phyloP scores from a whole-genome alignment of 75 land plant genomes.

The Pseudotsuga menziesii region DNA sequence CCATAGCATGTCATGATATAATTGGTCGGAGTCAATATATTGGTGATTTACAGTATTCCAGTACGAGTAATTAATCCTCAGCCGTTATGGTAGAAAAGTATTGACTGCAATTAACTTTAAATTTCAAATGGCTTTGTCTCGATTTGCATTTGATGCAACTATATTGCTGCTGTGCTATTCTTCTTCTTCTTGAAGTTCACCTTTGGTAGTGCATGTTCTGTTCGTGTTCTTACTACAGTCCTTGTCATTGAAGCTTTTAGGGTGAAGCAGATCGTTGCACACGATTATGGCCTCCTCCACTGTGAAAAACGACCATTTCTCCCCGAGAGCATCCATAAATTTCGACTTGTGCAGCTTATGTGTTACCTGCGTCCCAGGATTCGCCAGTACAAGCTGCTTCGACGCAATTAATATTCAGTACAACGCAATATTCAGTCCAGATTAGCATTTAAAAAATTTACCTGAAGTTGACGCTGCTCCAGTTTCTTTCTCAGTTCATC shows the following conservation, averaged over 20 bases:
- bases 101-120: too few species aligned
- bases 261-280: background rate
- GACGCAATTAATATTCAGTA: background rate
- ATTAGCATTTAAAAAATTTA: background rate
- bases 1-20: too few species aligned
- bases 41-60: too few species aligned
- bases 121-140: too few species aligned
- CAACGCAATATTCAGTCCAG: background rate
- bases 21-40: too few species aligned
- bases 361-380: background rate
- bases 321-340: background rate
- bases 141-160: too few species aligned
- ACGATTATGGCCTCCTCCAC: slow-evolving; percentile 4
- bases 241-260: background rate
- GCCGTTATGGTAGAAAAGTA: too few species aligned
- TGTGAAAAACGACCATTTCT: slow-evolving; percentile 9
- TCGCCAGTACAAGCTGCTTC: slow-evolving; percentile 8
- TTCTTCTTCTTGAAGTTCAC: too few species aligned
- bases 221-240: too few species aligned
- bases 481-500: background rate
- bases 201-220: too few species aligned
- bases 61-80: too few species aligned
- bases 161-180: too few species aligned
- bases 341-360: slow-evolving; percentile 3
- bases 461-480: background rate